A percentile compares a stretch with the other conserved stretches of the same genome.
Evolutionary conservation across 352 stramenopile genomes (phyloP).

Genomic region (Phytophthora citrophthora): DNA sequence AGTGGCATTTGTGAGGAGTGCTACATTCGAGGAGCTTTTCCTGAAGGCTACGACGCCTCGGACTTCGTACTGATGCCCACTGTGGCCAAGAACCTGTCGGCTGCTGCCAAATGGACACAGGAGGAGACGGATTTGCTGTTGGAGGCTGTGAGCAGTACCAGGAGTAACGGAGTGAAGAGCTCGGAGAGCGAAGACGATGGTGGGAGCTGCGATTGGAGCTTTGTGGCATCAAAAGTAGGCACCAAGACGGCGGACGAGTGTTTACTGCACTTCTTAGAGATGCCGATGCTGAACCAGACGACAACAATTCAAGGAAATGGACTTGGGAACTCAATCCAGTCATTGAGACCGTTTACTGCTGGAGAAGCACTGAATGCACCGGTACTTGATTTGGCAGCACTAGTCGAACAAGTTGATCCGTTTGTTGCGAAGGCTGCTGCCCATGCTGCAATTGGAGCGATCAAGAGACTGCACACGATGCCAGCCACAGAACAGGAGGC

Average conservation of each 20-base stretch:
- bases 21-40: constrained; percentile 67
- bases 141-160: constrained; percentile 53
- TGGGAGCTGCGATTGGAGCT: constrained; percentile 78
- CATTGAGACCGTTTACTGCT: constrained; percentile 49
- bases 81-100: constrained; percentile 6
- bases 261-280: constrained; percentile 78
- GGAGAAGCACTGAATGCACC: constrained; percentile 57
- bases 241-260: constrained; percentile 81
- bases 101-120: constrained; percentile 44
- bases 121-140: constrained; percentile 56
- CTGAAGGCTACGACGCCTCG: constrained; percentile 58
- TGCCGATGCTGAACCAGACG: constrained; percentile 59
- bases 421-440: constrained; percentile 75
- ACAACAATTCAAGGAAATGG: neutral
- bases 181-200: constrained; percentile 26
- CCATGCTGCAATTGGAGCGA: constrained; percentile 61
- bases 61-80: constrained; percentile 64
- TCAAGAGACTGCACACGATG: constrained; percentile 72
- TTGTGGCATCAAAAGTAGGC: constrained; percentile 68
- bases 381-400: constrained; percentile 56
- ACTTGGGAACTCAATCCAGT: constrained; percentile 15
- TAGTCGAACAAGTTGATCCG: constrained; percentile 71
- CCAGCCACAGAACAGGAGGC: constrained; percentile 10
- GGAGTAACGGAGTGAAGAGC: constrained; percentile 16
- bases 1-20: constrained; percentile 76